Evolutionary conservation across 1,284 basidiomycete species (phyloP).

Genomic region (Mycena sp.): DNA sequence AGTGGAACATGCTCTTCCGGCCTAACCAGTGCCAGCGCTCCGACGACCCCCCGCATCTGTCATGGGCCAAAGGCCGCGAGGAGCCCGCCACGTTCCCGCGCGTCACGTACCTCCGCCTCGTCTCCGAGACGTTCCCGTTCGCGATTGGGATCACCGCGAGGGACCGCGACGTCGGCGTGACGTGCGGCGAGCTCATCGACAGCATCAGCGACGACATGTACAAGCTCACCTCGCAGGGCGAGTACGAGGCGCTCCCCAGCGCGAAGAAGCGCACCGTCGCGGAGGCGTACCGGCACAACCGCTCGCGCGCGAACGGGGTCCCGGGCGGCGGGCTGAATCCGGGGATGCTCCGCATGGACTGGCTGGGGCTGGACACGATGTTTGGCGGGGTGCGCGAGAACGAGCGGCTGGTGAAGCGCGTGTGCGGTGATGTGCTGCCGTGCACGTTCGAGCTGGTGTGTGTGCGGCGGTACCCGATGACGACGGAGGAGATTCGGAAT

Average conservation of each 20-base stretch:
- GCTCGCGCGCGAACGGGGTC: constrained; percentile 66
- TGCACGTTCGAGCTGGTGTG: constrained; percentile 70
- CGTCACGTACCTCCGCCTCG: constrained; percentile 57
- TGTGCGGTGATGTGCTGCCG: constrained; percentile 60
- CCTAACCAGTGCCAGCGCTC: constrained; percentile 70
- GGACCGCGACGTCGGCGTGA: constrained; percentile 64
- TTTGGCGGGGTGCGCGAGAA: constrained; percentile 68
- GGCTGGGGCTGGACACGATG: constrained; percentile 61
- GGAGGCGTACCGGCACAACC: constrained; percentile 68
- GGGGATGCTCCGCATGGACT: constrained; percentile 71
- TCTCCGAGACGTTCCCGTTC: constrained; percentile 69
- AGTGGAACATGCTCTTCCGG: constrained; percentile 80
- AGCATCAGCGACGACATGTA: constrained; percentile 60
- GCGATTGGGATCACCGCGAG: constrained; percentile 62
- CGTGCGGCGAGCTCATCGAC: constrained; percentile 78
- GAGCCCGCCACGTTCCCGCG: constrained; percentile 81
- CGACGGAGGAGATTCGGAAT: constrained; percentile 59
- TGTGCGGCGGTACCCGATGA: constrained; percentile 55
- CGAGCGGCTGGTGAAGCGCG: constrained; percentile 52
- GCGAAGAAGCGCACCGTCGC: constrained; percentile 51
- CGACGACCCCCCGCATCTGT: constrained; percentile 62
- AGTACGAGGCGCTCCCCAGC: constrained; percentile 55
- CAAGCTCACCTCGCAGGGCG: constrained; percentile 56
- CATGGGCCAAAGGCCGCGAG: constrained; percentile 74
- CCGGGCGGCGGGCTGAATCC: constrained; percentile 72